Evolutionary conservation across 768 basidiomycete species (phyloP).

Genomic region (Russula griseocarnosa): DNA sequence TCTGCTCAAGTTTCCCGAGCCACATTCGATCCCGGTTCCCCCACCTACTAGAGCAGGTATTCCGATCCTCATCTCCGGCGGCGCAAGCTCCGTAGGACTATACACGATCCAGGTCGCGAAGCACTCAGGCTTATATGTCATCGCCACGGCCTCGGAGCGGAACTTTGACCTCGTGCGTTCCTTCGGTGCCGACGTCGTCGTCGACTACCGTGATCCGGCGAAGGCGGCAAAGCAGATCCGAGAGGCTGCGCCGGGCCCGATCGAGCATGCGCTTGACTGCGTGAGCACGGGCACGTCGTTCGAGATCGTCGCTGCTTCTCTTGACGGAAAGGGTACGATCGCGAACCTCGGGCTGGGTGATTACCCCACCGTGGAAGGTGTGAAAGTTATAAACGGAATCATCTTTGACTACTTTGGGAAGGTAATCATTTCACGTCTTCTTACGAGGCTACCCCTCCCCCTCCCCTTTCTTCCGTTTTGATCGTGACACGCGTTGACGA

Average conservation of each 20-base stretch:
- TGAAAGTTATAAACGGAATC: neutral
- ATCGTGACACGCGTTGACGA: neutral
- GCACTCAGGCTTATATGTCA: slow-evolving; percentile 35
- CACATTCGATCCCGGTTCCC: neutral
- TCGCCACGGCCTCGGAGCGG: slow-evolving; percentile 37
- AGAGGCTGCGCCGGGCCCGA: slow-evolving; percentile 8
- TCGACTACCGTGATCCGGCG: slow-evolving; percentile 30
- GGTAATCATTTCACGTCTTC: neutral
- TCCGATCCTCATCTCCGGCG: slow-evolving; percentile 33
- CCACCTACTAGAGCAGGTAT: no score
- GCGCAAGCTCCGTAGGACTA: slow-evolving; percentile 37
- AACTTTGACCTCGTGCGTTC: slow-evolving; percentile 38
- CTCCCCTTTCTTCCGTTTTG: neutral
- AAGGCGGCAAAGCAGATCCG: slow-evolving; percentile 19
- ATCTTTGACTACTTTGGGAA: slow-evolving; percentile 13
- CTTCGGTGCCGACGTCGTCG: slow-evolving; percentile 38
- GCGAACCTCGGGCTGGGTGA: neutral
- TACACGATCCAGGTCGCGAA: slow-evolving; percentile 34
- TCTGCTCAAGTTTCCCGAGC: slow-evolving; percentile 8
- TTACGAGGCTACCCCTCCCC: no score
- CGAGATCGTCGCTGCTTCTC: slow-evolving; percentile 2
- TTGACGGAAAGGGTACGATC: slow-evolving; percentile 2
- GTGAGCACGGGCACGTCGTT: neutral
- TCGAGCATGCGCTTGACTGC: slow-evolving; percentile 10
- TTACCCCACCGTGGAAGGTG: slow-evolving; percentile 3